Conservation (phyloP, 495 filamentous ascomycete species). For the Aspergillus bridgeri region DNA sequence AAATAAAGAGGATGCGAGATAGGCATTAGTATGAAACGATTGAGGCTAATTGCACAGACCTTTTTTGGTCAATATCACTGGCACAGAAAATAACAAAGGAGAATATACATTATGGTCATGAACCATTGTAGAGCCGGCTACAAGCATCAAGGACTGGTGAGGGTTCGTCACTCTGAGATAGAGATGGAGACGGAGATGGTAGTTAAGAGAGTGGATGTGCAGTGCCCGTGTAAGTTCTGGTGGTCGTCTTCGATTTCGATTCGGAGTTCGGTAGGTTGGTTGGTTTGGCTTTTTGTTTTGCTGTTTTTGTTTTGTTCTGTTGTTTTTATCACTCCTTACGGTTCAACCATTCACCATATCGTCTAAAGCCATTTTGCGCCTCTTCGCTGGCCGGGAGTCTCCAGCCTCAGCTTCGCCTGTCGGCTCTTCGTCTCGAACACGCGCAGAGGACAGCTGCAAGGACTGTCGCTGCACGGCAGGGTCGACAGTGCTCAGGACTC, state of each 20-base stretch:
- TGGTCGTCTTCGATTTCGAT: background rate
- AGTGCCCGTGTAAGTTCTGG: background rate
- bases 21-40: conserved; percentile 5
- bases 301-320: background rate
- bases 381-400: conserved; percentile 60
- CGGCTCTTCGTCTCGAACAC: conserved; percentile 16
- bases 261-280: background rate
- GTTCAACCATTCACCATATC: conserved; percentile 46
- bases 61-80: conserved; percentile 6
- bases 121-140: conserved; percentile 37
- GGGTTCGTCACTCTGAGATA: background rate
- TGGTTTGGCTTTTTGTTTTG: no score
- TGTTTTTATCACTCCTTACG: background rate
- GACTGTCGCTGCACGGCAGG: conserved; percentile 20
- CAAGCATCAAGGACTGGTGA: conserved; percentile 13
- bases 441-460: conserved; percentile 16
- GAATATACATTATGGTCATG: conserved; percentile 25
- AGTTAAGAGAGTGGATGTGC: conserved; percentile 11
- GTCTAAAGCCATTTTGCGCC: conserved; percentile 61
- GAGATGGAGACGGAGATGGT: background rate
- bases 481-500: conserved; percentile 23
- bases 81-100: conserved; percentile 15
- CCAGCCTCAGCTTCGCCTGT: conserved; percentile 22
- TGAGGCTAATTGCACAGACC: conserved; percentile 8
- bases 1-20: background rate